phyloP scores from a whole-genome alignment of 495 filamentous ascomycete genomes.

The Penicillium nucicola region DNA sequence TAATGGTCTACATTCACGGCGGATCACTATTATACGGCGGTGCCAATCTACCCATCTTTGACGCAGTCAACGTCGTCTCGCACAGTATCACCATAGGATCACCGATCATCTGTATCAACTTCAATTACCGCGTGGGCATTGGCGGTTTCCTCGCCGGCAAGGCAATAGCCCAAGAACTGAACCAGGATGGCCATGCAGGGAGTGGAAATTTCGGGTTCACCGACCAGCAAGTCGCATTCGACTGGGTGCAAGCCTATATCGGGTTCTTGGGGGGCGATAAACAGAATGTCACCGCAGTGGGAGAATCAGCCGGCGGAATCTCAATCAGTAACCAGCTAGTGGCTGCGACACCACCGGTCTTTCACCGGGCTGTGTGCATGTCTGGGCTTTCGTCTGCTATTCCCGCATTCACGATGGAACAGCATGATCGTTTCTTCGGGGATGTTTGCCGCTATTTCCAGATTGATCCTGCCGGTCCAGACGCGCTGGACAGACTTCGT shows the following conservation, averaged over 20 bases:
- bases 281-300: slow-evolving; percentile 58
- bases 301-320: slow-evolving; percentile 62
- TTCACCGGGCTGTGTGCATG: slow-evolving; percentile 28
- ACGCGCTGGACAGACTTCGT: slow-evolving; percentile 18
- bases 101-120: slow-evolving; percentile 26
- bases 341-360: slow-evolving; percentile 14
- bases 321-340: slow-evolving; percentile 59
- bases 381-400: slow-evolving; percentile 22
- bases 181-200: slow-evolving; percentile 15
- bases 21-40: slow-evolving; percentile 30
- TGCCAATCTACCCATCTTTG: slow-evolving; percentile 28
- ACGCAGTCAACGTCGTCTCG: slow-evolving; percentile 26
- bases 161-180: slow-evolving; percentile 16
- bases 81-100: slow-evolving; percentile 15
- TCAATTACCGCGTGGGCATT: slow-evolving; percentile 30
- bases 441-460: slow-evolving; percentile 20
- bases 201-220: slow-evolving; percentile 33
- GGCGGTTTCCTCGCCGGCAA: slow-evolving; percentile 27
- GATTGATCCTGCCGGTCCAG: slow-evolving; percentile 9
- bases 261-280: slow-evolving; percentile 60
- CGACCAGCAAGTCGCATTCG: slow-evolving; percentile 29
- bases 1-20: slow-evolving; percentile 30
- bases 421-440: slow-evolving; percentile 22
- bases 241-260: slow-evolving; percentile 44
- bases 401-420: slow-evolving; percentile 22